Evolutionary conservation across 2,329 filamentous ascomycete species (phyloP).

Genomic region (Aspergillus flavus): DNA sequence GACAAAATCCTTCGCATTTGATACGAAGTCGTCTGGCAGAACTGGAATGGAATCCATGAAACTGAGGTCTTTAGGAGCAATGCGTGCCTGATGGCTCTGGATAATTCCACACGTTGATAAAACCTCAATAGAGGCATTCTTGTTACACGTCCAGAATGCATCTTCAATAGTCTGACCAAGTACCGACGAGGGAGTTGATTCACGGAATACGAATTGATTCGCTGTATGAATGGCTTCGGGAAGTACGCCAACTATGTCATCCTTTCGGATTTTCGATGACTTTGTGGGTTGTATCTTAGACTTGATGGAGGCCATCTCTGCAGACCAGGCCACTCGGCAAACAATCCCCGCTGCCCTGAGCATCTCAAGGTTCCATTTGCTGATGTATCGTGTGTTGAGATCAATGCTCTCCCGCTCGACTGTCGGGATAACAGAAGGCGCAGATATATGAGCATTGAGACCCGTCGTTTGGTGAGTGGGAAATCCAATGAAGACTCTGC

Average conservation of each 20-base stretch:
- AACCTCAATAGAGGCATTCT: slow-evolving; percentile 79
- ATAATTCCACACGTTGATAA: slow-evolving; percentile 86
- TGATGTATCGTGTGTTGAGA: slow-evolving; percentile 90
- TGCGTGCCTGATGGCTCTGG: slow-evolving; percentile 78
- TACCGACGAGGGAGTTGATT: slow-evolving; percentile 84
- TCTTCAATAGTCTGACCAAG: slow-evolving; percentile 89
- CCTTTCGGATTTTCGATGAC: slow-evolving; percentile 60
- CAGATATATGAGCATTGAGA: slow-evolving; percentile 89
- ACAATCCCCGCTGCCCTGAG: slow-evolving; percentile 88
- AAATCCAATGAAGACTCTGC: slow-evolving; percentile 95
- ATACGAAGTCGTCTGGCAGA: slow-evolving; percentile 73
- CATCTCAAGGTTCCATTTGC: slow-evolving; percentile 94
- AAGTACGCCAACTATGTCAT: slow-evolving; percentile 68
- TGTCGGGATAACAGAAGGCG: slow-evolving; percentile 93
- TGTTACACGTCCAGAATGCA: slow-evolving; percentile 92
- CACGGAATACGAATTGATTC: slow-evolving; percentile 83
- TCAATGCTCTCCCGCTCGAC: slow-evolving; percentile 97
- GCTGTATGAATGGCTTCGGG: slow-evolving; percentile 80
- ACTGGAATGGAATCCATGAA: slow-evolving; percentile 91
- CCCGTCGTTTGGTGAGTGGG: slow-evolving; percentile 97
- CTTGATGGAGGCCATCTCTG: slow-evolving; percentile 80
- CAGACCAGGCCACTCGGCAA: slow-evolving; percentile 81
- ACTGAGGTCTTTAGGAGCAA: slow-evolving; percentile 68
- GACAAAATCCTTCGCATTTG: slow-evolving; percentile 71
- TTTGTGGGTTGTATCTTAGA: slow-evolving; percentile 53